These are phyloP conservation scores for Fraxinus cuspidata DNA, from an alignment of 257 asterid genomes.

Conservation along the genomic window DNA sequence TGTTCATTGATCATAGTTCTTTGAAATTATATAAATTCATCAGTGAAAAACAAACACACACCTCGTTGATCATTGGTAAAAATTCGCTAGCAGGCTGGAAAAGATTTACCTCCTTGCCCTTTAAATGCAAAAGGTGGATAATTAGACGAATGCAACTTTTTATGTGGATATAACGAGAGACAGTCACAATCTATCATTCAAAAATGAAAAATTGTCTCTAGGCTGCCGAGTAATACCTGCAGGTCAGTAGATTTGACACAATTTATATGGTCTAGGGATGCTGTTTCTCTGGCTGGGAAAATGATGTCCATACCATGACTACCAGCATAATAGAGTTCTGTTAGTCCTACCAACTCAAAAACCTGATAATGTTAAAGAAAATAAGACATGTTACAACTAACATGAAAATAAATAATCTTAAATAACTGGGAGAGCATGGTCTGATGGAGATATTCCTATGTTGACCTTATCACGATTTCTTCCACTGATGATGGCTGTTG, in stretches of 20 bases:
- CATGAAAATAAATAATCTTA: neutral
- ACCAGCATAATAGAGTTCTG: conserved; percentile 91
- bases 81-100: conserved; percentile 94
- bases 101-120: conserved; percentile 76
- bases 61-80: conserved; percentile 87
- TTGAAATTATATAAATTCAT: neutral
- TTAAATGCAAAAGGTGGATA: conserved; percentile 9
- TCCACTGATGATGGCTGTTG: conserved; percentile 92
- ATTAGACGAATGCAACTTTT: neutral
- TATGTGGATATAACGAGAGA: neutral
- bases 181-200: neutral
- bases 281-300: conserved; percentile 51
- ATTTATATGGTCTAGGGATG: conserved; percentile 26
- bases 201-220: neutral
- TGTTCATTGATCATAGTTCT: neutral
- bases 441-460: neutral
- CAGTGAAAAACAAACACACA: conserved; percentile 19
- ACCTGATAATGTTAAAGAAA: conserved; percentile 44
- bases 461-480: conserved; percentile 83
- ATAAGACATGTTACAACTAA: neutral
- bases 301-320: conserved; percentile 98
- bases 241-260: conserved; percentile 51
- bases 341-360: conserved; percentile 71
- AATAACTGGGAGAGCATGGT: neutral
- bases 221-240: conserved; percentile 34